These are phyloP conservation scores for Eucalyptus urophylla DNA, from an alignment of 345 rosid species.

Conservation along the genomic window DNA sequence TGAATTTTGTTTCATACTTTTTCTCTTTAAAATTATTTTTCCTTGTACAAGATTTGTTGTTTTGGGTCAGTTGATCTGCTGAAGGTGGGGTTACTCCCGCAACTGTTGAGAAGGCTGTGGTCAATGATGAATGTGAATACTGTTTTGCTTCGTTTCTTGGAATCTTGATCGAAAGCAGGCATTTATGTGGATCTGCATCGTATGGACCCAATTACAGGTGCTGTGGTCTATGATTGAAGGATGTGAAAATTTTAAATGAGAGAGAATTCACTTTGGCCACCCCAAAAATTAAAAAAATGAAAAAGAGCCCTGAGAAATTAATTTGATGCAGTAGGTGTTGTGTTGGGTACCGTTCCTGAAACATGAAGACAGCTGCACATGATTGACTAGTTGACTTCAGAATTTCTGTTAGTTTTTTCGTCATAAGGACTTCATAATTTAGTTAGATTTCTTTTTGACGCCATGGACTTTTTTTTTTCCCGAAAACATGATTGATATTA, in stretches of 20 bases:
- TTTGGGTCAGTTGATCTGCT: neutral
- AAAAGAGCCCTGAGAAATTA: neutral
- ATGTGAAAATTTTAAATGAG: neutral
- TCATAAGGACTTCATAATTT: neutral
- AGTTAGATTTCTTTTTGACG: neutral
- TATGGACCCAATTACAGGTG: neutral
- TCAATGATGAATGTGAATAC: neutral
- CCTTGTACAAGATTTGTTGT: neutral
- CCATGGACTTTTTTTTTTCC: too few relatives aligned
- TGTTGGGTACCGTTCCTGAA: neutral
- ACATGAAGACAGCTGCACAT: neutral
- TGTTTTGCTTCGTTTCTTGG: neutral
- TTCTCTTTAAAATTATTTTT: neutral
- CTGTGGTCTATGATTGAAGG: neutral
- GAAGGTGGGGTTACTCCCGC: neutral
- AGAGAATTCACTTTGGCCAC: neutral
- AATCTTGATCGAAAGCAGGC: neutral
- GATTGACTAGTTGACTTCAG: neutral
- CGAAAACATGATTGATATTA: too few relatives aligned
- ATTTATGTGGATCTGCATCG: neutral
- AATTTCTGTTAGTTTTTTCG: neutral
- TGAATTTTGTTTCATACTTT: neutral
- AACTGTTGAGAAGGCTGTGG: neutral
- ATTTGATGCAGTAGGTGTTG: neutral
- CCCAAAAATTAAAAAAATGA: neutral